Evolutionary conservation across 257 asterid genomes (phyloP).

Genomic region (Penstemon barbatus): DNA sequence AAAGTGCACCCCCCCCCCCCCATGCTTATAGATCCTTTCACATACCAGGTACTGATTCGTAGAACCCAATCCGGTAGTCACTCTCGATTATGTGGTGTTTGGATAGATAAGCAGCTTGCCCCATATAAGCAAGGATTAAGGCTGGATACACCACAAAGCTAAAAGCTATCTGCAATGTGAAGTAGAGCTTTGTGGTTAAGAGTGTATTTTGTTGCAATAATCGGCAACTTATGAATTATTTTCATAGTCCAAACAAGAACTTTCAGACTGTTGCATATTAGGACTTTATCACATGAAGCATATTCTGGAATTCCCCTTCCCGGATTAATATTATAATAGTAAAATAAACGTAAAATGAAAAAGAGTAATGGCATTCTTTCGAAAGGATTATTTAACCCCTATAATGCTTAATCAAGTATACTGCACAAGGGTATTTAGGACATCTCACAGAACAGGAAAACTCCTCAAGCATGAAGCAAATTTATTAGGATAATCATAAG

Average conservation of each 20-base stretch:
- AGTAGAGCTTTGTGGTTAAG: neutral
- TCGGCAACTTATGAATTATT: neutral
- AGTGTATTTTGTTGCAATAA: neutral
- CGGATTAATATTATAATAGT: too few species aligned
- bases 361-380: too few species aligned
- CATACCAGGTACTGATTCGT: conserved; percentile 44
- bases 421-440: too few species aligned
- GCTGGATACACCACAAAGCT: conserved; percentile 43
- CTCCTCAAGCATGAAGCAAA: too few species aligned
- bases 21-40: neutral
- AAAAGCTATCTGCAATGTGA: conserved; percentile 41
- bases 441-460: too few species aligned
- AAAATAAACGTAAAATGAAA: too few species aligned
- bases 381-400: too few species aligned
- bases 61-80: conserved; percentile 41
- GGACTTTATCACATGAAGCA: neutral
- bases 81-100: conserved; percentile 37
- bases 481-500: too few species aligned
- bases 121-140: conserved; percentile 44
- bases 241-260: neutral
- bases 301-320: too few species aligned
- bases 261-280: neutral
- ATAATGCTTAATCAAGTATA: too few species aligned
- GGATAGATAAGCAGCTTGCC: conserved; percentile 53
- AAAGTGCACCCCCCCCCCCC: too few species aligned